Evolutionary conservation across 2,329 filamentous ascomycete genomes (phyloP).

Genomic region (Didymella arachidicola): DNA sequence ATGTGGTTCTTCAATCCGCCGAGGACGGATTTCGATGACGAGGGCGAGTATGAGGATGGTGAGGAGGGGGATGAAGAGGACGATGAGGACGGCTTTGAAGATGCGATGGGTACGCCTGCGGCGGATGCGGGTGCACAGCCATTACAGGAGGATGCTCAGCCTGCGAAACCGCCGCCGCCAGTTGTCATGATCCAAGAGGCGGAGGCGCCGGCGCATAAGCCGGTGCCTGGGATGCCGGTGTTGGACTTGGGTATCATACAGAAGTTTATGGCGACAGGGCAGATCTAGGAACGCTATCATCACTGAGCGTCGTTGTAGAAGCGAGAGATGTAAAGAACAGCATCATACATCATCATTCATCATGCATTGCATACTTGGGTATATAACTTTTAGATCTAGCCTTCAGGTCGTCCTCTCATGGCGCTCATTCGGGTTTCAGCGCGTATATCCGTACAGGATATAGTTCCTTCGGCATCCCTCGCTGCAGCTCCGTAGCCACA

Average conservation of each 20-base stretch:
- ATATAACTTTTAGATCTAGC: conserved; percentile 10
- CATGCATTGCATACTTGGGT: conserved; percentile 14
- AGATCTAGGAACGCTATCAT: conserved; percentile 6
- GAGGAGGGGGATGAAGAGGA: conserved; percentile 29
- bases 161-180: conserved; percentile 5
- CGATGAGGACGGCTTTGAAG: conserved; percentile 31
- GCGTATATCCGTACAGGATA: conserved; percentile 83
- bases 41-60: conserved; percentile 24
- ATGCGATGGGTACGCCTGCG: conserved; percentile 28
- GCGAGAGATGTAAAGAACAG: not conserved
- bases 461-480: conserved; percentile 72
- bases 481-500: conserved; percentile 49
- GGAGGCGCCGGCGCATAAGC: conserved; percentile 16
- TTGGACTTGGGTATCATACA: conserved; percentile 35
- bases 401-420: not conserved
- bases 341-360: not conserved
- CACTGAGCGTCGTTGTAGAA: not conserved
- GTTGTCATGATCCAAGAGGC: conserved; percentile 21
- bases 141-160: conserved; percentile 11
- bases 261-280: conserved; percentile 36
- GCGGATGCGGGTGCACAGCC: conserved; percentile 9
- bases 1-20: conserved; percentile 30
- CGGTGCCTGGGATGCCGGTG: conserved; percentile 29
- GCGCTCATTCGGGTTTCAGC: conserved; percentile 62
- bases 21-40: conserved; percentile 11